phyloP scores from a whole-genome alignment of 129 eudicot genomes.

The Centella asiatica region DNA sequence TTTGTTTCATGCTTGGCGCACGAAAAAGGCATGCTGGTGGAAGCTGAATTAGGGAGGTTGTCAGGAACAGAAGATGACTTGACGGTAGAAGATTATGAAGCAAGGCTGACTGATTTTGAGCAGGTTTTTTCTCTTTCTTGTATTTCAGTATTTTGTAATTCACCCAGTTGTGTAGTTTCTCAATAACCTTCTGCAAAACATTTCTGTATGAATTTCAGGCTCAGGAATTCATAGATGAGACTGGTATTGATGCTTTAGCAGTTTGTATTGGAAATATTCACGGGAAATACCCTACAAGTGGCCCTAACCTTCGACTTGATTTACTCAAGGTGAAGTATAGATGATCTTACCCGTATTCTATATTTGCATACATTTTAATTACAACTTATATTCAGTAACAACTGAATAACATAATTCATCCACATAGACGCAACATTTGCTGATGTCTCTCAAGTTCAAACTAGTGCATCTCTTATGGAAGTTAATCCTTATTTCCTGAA shows the following conservation, averaged over 20 bases:
- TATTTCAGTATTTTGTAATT: no score
- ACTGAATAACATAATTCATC: no score
- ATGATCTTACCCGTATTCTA: background rate
- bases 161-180: background rate
- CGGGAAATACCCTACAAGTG: slow-evolving; percentile 92
- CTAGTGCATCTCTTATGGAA: no score
- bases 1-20: slow-evolving; percentile 66
- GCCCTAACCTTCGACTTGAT: slow-evolving; percentile 81
- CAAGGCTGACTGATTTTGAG: slow-evolving; percentile 66
- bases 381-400: no score
- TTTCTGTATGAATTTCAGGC: slow-evolving; percentile 51
- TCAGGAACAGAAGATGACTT: slow-evolving; percentile 97
- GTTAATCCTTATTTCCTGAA: no score
- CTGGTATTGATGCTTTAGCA: slow-evolving; percentile 91
- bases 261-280: slow-evolving; percentile 99
- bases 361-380: background rate
- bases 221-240: slow-evolving; percentile 69
- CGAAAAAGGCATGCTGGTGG: slow-evolving; percentile 57
- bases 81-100: slow-evolving; percentile 90
- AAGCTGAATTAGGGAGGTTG: slow-evolving; percentile 97
- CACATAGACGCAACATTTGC: no score
- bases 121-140: slow-evolving; percentile 38
- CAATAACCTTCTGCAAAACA: background rate
- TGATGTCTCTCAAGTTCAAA: no score
- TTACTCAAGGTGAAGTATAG: slow-evolving; percentile 62